Base-by-base conservation (phyloP, 495 filamentous ascomycete genomes). In the Aspergillus diversus region DNA sequence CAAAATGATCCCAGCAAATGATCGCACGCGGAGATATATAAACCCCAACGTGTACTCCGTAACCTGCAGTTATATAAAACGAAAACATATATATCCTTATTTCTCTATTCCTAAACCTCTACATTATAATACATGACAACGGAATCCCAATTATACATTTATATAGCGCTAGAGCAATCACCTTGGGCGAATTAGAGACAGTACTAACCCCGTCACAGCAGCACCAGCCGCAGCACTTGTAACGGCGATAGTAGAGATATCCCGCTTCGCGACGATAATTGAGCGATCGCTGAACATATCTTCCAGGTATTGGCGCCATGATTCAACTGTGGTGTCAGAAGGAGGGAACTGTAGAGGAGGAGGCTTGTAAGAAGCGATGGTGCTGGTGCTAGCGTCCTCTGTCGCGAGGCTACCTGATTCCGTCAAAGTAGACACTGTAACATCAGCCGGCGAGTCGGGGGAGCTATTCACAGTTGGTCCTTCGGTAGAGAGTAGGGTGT, bases 211-310 rank as follows among this genome's bases (percentile, higher is more conserved):
- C 59, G 84, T 83, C 2, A 91, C 67, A 3, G 85, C 80, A 7
- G 89, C 89, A 21, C 93, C 92, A 12, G 86, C 83, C n/a, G 85
- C 89, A 43, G 86, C 87, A 65, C 90, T 85, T 71, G 93, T 86
- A 33, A 94, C 71, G 12, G 86, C 87, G 59, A 89, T 76, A 33
- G 87, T 75, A 4, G 92, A 94, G 7, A 90, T 69, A 68, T 97
- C 93, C 50, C 87, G 82, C 74, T 92, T 91, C 21, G 86, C 84
- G 50, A 93, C 64, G 60, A 82, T 77, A 62, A 96, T 77, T 63
- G 77, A 76, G 64, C 87, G 81, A 34, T 93, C 88, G 75, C 91
- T 96, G 77, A 90, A 85, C 27, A 83, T 72, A 56, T 86, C 80
- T 7, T 76, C 64, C 11, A 85, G 27, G 7, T 74, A 69, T 42